Evolutionary conservation across 768 basidiomycete genomes (phyloP).

Genomic region (Leccinum sublutescens): DNA sequence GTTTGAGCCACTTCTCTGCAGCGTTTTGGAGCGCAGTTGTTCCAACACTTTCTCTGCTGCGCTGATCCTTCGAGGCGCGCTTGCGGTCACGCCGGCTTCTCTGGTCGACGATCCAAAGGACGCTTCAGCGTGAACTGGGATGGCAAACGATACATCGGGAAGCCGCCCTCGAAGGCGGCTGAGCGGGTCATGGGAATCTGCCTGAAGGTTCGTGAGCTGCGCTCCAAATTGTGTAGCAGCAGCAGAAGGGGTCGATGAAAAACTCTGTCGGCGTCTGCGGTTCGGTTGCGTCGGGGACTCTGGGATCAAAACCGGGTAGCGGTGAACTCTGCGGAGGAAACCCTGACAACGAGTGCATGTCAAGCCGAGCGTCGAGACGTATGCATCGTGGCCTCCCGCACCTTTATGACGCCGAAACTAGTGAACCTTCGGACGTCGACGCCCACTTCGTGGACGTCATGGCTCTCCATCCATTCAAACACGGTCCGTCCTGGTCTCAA

Average conservation of each 20-base stretch:
- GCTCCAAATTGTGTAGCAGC: constrained; percentile 3
- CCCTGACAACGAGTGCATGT: constrained; percentile 47
- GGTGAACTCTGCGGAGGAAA: constrained; percentile 88
- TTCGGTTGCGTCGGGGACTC: constrained; percentile 29
- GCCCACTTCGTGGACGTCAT: constrained; percentile 66
- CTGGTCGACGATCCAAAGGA: constrained; percentile 25
- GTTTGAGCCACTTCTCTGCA: constrained; percentile 42
- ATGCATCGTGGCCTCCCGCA: constrained; percentile 22
- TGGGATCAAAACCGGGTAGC: constrained; percentile 79
- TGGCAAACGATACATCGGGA: constrained; percentile 21
- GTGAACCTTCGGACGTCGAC: constrained; percentile 94
- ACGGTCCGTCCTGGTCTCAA: constrained; percentile 82
- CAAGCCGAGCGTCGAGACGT: not conserved
- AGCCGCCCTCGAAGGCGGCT: constrained; percentile 22
- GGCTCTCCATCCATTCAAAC: constrained; percentile 81
- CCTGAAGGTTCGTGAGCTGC: constrained; percentile 9
- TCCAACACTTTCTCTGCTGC: constrained; percentile 70
- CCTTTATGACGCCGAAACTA: constrained; percentile 97
- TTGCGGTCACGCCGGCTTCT: constrained; percentile 35
- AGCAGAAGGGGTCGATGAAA: constrained; percentile 19
- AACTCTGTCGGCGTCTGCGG: constrained; percentile 32
- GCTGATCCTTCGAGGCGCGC: constrained; percentile 49
- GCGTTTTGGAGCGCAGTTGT: constrained; percentile 56
- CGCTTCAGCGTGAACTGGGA: constrained; percentile 19
- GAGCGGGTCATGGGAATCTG: constrained; percentile 14